Evolutionary conservation across 192 early-diverging fungal genomes (phyloP).

Genomic region (Coemansia sp.): DNA sequence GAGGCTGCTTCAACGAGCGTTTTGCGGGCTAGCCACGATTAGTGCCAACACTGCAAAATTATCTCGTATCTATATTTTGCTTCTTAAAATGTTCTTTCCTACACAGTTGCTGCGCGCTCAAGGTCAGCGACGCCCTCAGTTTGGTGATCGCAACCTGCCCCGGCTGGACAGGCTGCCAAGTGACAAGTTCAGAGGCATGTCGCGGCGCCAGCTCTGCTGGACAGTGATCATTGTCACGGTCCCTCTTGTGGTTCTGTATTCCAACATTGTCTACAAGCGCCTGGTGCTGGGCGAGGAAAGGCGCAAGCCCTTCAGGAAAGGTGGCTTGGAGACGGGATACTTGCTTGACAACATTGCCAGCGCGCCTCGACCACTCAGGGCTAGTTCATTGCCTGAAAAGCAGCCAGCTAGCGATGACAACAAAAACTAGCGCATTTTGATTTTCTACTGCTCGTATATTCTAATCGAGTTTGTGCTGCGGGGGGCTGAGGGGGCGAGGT

Average conservation of each 20-base stretch:
- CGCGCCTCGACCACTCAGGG: not conserved
- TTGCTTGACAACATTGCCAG: slow-evolving; percentile 46
- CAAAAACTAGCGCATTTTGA: not conserved
- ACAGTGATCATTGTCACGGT: slow-evolving; percentile 53
- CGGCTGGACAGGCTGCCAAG: slow-evolving; percentile 31
- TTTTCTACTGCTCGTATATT: not conserved
- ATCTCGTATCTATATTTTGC: not conserved
- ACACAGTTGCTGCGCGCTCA: slow-evolving; percentile 31
- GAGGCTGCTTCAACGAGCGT: not conserved
- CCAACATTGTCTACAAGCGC: slow-evolving; percentile 47
- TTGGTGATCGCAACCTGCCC: slow-evolving; percentile 41
- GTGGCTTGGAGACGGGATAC: slow-evolving; percentile 34
- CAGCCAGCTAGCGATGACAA: not conserved
- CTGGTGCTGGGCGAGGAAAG: slow-evolving; percentile 47
- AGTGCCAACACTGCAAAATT: not conserved
- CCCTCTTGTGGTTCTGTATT: slow-evolving; percentile 36
- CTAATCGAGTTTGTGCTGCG: not conserved
- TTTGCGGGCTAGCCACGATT: not conserved
- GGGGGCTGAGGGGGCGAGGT: not conserved
- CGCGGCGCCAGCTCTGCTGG: slow-evolving; percentile 45
- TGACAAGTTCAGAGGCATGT: slow-evolving; percentile 38
- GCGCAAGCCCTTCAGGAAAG: slow-evolving; percentile 29
- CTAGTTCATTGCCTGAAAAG: not conserved
- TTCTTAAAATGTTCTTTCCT: slow-evolving; percentile 19
- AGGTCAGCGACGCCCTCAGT: slow-evolving; percentile 8